Percentiles rank a stretch among this genome's conserved stretches.
Evolutionary conservation across 1,284 basidiomycete genomes (phyloP).

Genomic region (Cutaneotrichosporon cyanovorans): DNA sequence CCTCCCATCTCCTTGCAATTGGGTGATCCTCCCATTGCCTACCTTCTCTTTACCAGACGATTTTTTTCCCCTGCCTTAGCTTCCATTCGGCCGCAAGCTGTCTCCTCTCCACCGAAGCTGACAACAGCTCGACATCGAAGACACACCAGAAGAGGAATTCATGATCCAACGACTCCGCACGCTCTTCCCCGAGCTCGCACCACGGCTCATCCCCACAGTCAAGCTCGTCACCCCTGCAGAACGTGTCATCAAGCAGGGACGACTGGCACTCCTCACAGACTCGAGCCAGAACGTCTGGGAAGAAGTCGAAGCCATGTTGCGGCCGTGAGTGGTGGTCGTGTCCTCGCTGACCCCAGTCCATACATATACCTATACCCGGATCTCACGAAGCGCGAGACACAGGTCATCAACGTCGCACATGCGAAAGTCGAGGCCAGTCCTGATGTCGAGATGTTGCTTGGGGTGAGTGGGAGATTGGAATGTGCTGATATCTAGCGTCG

Average conservation of each 20-base stretch:
- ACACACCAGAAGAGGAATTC: conserved; percentile 48
- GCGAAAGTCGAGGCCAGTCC: conserved; percentile 80
- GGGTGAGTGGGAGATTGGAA: conserved; percentile 52
- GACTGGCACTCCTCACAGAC: conserved; percentile 68
- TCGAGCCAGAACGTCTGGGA: conserved; percentile 74
- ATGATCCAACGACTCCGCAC: conserved; percentile 48
- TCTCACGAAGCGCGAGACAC: conserved; percentile 70
- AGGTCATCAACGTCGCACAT: conserved; percentile 72
- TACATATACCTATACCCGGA: conserved; percentile 80
- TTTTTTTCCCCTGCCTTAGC: no score
- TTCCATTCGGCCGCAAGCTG: no score
- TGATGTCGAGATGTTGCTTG: conserved; percentile 75
- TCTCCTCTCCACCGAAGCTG: no score
- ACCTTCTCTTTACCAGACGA: no score
- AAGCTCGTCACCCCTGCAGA: conserved; percentile 44
- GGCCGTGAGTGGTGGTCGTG: conserved; percentile 54
- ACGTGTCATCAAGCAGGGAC: conserved; percentile 72
- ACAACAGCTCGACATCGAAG: conserved; percentile 45
- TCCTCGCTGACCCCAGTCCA: conserved; percentile 53
- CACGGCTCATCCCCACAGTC: conserved; percentile 37
- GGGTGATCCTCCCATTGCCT: no score
- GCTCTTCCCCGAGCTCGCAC: conserved; percentile 46
- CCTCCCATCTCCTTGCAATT: no score
- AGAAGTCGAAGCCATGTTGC: conserved; percentile 77
- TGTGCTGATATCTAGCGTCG: conserved; percentile 54